Evolutionary conservation across 805 yeast genomes (phyloP).

Genomic region (Wickerhamiella vanderwaltii): DNA sequence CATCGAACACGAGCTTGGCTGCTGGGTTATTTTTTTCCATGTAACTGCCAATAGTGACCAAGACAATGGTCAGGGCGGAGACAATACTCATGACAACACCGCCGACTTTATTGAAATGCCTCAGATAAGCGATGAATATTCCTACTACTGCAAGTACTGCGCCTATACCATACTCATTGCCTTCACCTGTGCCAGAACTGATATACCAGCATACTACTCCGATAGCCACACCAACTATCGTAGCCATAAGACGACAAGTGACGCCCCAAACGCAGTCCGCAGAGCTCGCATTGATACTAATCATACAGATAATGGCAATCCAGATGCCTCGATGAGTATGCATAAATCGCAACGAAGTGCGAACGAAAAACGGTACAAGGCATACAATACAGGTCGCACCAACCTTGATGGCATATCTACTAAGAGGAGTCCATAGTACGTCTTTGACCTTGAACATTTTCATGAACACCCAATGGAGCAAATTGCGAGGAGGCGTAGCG

Average conservation of each 20-base stretch:
- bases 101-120: constrained; percentile 9
- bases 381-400: constrained; percentile 8
- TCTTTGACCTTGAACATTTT: neutral
- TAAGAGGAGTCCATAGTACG: neutral
- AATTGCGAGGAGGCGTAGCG: constrained; percentile 24
- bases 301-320: constrained; percentile 25
- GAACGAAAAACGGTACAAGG: constrained; percentile 23
- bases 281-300: constrained; percentile 25
- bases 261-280: constrained; percentile 27
- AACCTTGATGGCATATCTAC: neutral
- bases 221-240: constrained; percentile 24
- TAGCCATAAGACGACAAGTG: constrained; percentile 22
- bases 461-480: constrained; percentile 21
- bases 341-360: constrained; percentile 20
- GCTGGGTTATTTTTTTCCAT: constrained; percentile 5
- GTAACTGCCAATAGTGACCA: constrained; percentile 8
- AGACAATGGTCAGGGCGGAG: neutral
- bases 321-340: constrained; percentile 23
- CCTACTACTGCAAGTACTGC: constrained; percentile 3
- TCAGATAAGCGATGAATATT: neutral
- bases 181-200: constrained; percentile 18
- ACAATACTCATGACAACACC: constrained; percentile 10
- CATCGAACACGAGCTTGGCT: neutral
- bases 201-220: constrained; percentile 30
- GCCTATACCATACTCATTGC: constrained; percentile 18